A percentile compares a stretch with the other conserved stretches of the same genome.
Evolutionary conservation across 2,329 filamentous ascomycete species (phyloP).

Genomic region (Dactylonectria macrodidyma): DNA sequence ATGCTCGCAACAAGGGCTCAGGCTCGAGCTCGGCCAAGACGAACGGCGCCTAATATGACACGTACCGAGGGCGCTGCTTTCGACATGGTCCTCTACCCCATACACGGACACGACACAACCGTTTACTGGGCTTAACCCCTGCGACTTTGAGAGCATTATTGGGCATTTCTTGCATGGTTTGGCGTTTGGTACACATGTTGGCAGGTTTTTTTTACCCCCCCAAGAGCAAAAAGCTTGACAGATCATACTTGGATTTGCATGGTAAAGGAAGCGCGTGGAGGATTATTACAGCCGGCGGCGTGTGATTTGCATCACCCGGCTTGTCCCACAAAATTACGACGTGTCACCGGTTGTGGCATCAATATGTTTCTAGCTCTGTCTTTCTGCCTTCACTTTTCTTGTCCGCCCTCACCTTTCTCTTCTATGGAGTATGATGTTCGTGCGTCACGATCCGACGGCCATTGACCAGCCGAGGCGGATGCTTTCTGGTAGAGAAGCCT

Average conservation of each 20-base stretch:
- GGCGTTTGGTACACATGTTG: constrained; percentile 48
- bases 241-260: constrained; percentile 50
- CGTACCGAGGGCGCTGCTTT: constrained; percentile 11
- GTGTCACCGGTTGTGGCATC: constrained; percentile 30
- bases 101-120: constrained; percentile 38
- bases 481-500: constrained; percentile 3
- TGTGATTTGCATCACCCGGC: constrained; percentile 18
- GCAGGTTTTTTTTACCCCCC: constrained; percentile 31
- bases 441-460: constrained; percentile 9
- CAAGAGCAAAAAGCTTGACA: constrained; percentile 37
- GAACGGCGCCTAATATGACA: constrained; percentile 51
- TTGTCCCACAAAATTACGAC: constrained; percentile 13
- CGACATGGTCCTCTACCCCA: constrained; percentile 16
- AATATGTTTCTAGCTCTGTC: constrained; percentile 16
- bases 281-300: constrained; percentile 38
- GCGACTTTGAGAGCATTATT: constrained; percentile 40
- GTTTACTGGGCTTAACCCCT: constrained; percentile 37
- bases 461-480: constrained; percentile 2
- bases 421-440: constrained; percentile 20
- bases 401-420: constrained; percentile 18
- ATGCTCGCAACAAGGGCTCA: constrained; percentile 51
- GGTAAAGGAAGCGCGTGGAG: constrained; percentile 45
- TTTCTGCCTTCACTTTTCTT: background rate
- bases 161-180: constrained; percentile 45
- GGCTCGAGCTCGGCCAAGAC: constrained; percentile 48